A percentile compares a stretch with the other conserved stretches of the same genome.
phyloP scores from a whole-genome alignment of 2,329 filamentous ascomycete species.

The Phaeosphaeriaceae sp. region DNA sequence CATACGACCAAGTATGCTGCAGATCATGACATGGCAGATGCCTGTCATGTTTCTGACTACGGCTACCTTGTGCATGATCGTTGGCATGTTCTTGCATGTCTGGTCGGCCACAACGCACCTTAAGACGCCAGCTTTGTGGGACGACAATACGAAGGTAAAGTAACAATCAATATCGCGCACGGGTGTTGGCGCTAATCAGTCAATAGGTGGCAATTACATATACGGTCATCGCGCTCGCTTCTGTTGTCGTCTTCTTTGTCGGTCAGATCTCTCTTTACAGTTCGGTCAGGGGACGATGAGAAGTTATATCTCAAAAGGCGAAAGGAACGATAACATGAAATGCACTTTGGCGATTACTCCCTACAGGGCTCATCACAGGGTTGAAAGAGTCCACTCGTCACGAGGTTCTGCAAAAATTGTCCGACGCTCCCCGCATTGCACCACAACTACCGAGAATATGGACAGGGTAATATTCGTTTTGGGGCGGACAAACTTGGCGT shows the following conservation, averaged over 20 bases:
- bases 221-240: conserved; percentile 16
- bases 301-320: too few species aligned
- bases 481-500: background rate
- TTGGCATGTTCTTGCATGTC: conserved; percentile 49
- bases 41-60: conserved; percentile 46
- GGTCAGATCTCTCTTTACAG: conserved; percentile 25
- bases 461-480: background rate
- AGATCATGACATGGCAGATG: conserved; percentile 49
- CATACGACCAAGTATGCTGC: conserved; percentile 31
- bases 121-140: conserved; percentile 34
- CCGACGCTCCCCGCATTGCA: background rate
- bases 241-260: conserved; percentile 26
- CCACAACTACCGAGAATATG: background rate
- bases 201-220: conserved; percentile 26
- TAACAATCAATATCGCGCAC: background rate
- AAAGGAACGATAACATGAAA: too few species aligned
- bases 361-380: too few species aligned
- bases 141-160: conserved; percentile 39
- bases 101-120: conserved; percentile 41
- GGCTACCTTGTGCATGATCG: conserved; percentile 46
- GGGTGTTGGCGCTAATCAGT: background rate
- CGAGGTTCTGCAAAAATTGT: too few species aligned
- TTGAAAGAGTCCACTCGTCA: too few species aligned
- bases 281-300: conserved; percentile 2
- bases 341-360: too few species aligned